Conservation (phyloP, 495 filamentous ascomycete species). For the Aspergillus hancockii region DNA sequence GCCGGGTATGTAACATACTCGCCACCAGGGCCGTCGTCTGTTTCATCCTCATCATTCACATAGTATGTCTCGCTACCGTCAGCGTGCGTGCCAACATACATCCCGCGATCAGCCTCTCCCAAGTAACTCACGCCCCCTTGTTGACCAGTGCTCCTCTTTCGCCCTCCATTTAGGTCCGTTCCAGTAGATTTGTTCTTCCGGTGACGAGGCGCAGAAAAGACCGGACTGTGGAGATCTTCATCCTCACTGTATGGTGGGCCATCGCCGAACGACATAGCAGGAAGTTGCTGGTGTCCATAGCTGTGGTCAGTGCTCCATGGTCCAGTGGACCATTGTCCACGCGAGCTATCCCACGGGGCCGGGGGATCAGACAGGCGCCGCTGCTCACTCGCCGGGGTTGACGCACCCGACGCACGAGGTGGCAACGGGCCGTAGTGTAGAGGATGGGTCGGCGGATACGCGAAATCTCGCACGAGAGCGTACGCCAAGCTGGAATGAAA, state of each 20-base stretch:
- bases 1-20: slow-evolving; percentile 80
- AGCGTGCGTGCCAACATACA: slow-evolving; percentile 64
- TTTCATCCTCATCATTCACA: slow-evolving; percentile 60
- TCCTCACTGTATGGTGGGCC: slow-evolving; percentile 98
- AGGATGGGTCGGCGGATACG: slow-evolving; percentile 79
- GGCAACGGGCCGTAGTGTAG: slow-evolving; percentile 88
- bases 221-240: slow-evolving; percentile 90
- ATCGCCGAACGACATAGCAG: slow-evolving; percentile 84
- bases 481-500: slow-evolving; percentile 91
- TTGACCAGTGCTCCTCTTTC: slow-evolving; percentile 45
- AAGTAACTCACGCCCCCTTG: slow-evolving; percentile 27
- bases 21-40: slow-evolving; percentile 71
- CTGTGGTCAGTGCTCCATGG: slow-evolving; percentile 48
- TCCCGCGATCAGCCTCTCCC: slow-evolving; percentile 57
- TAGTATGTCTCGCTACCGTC: slow-evolving; percentile 80
- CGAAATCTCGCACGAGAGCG: slow-evolving; percentile 91
- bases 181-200: slow-evolving; percentile 78
- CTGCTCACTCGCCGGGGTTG: slow-evolving; percentile 81
- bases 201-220: slow-evolving; percentile 73
- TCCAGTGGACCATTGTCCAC: slow-evolving; percentile 52
- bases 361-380: slow-evolving; percentile 82
- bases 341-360: slow-evolving; percentile 54
- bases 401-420: slow-evolving; percentile 74
- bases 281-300: slow-evolving; percentile 62
- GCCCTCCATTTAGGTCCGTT: slow-evolving; percentile 40